Evolutionary conservation across 768 basidiomycete species (phyloP), one percentile per base, ranked within the genome.

Genomic region (Thelephora aurantiotincta): DNA sequence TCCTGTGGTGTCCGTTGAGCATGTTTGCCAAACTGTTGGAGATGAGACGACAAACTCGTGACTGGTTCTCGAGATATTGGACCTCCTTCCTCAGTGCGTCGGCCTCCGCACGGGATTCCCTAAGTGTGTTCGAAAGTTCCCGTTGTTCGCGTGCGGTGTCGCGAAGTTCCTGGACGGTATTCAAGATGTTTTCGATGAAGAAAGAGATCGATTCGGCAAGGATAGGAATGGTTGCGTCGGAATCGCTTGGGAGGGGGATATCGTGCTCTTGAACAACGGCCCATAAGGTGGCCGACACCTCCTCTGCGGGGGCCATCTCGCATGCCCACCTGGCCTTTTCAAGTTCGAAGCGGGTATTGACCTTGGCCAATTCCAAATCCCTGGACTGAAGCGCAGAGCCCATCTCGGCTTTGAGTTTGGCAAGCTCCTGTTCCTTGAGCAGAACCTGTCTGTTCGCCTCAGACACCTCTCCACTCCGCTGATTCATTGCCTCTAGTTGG

Each of bases 61-160:
- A 16, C 14, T 41, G 38, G 22, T 16, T 18, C 14, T 41, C 38
- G 38, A 41, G 35, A 44, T 6, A 55, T 44, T n/a, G 46, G 51
- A 47, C 77, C 72, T 54, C 72, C 69, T 75, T 48, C 76, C 77
- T 16, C 16, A 22, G 22, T 7, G 53, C 60, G 53, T 73, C 69
- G 11, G 66, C 63, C 53, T 65, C 61, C 33, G 63, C 56, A 57
- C 71, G 64, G 12, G 62, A 57, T 14, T 14, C 38, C 22, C 22
- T 22, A 14, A 41, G 38, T 7, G 38, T 22, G 11, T 41, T 16
- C 2, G 38, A 16, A 16, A 41, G 38, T 18, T 22, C 12, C 38
- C 22, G 7, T 41, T 41, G 38, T 41, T 41, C 22, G 11, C 22
- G 18, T 14, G 14, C 18, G 38, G 3, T 2, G 38, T 22, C 38